These are phyloP conservation scores for Allium fistulosum DNA, from an alignment of 106 monocot genomes.

Conservation along the genomic window DNA sequence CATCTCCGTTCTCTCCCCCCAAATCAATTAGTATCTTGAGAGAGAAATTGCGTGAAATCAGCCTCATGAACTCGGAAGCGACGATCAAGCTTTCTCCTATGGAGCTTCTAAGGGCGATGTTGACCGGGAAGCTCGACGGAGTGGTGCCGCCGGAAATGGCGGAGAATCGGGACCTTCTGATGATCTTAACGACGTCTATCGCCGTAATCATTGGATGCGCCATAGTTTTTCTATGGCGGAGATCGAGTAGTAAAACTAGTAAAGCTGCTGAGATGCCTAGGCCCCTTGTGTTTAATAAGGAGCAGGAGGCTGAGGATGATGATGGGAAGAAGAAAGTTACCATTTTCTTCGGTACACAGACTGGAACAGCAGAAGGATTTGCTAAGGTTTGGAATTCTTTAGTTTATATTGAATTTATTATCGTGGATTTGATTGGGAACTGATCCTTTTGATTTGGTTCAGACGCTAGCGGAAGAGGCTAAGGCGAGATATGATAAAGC, in stretches of 20 bases:
- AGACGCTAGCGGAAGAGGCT: constrained; percentile 50
- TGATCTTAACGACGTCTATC: constrained; percentile 6
- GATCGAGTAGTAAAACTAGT: constrained; percentile 7
- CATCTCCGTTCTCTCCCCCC: no score
- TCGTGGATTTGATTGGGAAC: neutral
- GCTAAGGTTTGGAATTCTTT: constrained; percentile 57
- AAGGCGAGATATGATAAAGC: constrained; percentile 66
- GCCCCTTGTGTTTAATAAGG: constrained; percentile 21
- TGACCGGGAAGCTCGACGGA: constrained; percentile 16
- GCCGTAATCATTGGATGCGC: constrained; percentile 10
- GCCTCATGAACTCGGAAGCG: neutral
- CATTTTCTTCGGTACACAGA: constrained; percentile 95
- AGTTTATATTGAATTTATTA: neutral
- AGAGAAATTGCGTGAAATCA: no score
- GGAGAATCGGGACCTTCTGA: constrained; percentile 5
- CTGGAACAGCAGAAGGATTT: constrained; percentile 37
- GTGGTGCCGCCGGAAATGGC: constrained; percentile 8
- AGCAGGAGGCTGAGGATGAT: constrained; percentile 42
- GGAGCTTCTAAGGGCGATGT: constrained; percentile 50
- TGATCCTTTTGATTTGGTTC: neutral
- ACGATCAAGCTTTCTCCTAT: constrained; percentile 46
- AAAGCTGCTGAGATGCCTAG: constrained; percentile 24
- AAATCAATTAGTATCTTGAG: no score
- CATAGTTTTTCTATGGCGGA: constrained; percentile 1
- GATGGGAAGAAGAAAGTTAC: constrained; percentile 78